phyloP scores from a whole-genome alignment of 805 yeast species.

The Ogataea sp. region DNA sequence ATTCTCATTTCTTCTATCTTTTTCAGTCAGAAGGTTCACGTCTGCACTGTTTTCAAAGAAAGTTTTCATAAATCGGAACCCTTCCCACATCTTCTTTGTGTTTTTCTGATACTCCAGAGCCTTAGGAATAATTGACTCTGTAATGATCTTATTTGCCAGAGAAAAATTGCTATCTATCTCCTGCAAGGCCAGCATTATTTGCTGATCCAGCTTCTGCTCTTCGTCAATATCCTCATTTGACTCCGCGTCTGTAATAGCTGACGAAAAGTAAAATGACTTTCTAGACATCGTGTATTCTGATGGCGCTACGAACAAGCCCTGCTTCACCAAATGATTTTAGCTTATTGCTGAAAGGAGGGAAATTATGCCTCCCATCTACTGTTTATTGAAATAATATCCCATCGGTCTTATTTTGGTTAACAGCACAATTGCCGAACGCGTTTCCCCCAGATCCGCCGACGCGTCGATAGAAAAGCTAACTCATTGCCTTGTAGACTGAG shows the following conservation, averaged over 20 bases:
- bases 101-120: conserved; percentile 51
- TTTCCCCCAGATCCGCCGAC: too few relatives aligned
- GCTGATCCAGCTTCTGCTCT: conserved; percentile 69
- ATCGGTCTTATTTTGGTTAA: too few relatives aligned
- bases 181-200: conserved; percentile 68
- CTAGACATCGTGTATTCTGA: conserved; percentile 5
- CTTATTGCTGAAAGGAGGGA: too few relatives aligned
- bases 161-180: conserved; percentile 71
- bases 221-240: conserved; percentile 20
- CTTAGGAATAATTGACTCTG: conserved; percentile 60
- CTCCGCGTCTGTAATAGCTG: conserved; percentile 8
- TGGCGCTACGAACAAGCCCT: not conserved
- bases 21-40: conserved; percentile 17
- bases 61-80: conserved; percentile 66
- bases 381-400: too few relatives aligned
- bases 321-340: not conserved
- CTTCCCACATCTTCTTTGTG: conserved; percentile 55
- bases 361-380: too few relatives aligned
- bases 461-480: too few relatives aligned
- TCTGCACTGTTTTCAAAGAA: conserved; percentile 51
- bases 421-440: too few relatives aligned
- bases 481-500: too few relatives aligned
- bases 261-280: conserved; percentile 22
- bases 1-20: not conserved
- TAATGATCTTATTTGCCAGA: conserved; percentile 57